These are phyloP conservation scores for Moniliophthora roreri DNA, from an alignment of 1,284 basidiomycete species.

Conservation along the genomic window DNA sequence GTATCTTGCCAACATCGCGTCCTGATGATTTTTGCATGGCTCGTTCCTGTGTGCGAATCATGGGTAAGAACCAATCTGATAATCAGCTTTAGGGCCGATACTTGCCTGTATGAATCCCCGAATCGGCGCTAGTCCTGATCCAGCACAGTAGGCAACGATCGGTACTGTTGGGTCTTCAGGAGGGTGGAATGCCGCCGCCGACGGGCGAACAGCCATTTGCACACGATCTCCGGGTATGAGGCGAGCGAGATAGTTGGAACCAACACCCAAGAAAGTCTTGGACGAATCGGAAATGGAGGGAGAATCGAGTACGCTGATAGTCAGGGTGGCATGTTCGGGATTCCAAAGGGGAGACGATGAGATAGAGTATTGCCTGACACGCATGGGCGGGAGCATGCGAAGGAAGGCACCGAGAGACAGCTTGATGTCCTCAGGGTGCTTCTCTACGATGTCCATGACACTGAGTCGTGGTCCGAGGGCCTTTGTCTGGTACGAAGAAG, in stretches of 20 bases:
- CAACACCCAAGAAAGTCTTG: slow-evolving; percentile 45
- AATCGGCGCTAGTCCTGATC: slow-evolving; percentile 53
- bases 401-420: slow-evolving; percentile 42
- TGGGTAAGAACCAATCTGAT: not conserved
- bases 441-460: slow-evolving; percentile 46
- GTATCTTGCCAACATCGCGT: slow-evolving; percentile 38
- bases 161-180: slow-evolving; percentile 42
- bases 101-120: slow-evolving; percentile 42
- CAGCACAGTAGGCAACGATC: slow-evolving; percentile 50
- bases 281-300: slow-evolving; percentile 31
- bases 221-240: slow-evolving; percentile 43
- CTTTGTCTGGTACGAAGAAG: slow-evolving; percentile 32
- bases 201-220: slow-evolving; percentile 44
- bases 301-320: slow-evolving; percentile 43
- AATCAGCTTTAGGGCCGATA: not conserved
- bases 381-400: slow-evolving; percentile 46
- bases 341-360: slow-evolving; percentile 52
- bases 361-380: slow-evolving; percentile 52
- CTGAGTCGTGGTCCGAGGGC: slow-evolving; percentile 40
- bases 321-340: slow-evolving; percentile 42
- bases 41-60: slow-evolving; percentile 36
- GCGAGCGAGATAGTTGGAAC: slow-evolving; percentile 46
- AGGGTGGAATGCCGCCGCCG: slow-evolving; percentile 44
- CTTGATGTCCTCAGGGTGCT: slow-evolving; percentile 33
- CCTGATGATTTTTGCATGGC: slow-evolving; percentile 47